Conservation (phyloP, 202 grass and related monocot genomes). For the Panicum virgatum region DNA sequence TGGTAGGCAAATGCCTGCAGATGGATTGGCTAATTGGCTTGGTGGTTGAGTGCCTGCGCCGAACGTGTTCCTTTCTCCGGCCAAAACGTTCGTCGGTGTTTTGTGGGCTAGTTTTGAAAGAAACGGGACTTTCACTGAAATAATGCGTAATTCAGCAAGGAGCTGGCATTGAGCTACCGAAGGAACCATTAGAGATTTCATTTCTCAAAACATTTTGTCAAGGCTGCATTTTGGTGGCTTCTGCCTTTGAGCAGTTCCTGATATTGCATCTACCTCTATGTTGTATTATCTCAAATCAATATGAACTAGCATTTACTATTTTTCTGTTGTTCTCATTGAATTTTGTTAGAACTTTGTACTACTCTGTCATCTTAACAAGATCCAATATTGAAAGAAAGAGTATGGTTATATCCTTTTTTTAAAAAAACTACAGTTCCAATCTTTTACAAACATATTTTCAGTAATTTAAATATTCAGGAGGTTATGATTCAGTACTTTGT, state of each 20-base stretch:
- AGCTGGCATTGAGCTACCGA: background rate
- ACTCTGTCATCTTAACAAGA: too few relatives aligned
- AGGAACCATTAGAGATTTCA: background rate
- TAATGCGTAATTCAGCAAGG: background rate
- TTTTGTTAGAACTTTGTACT: too few relatives aligned
- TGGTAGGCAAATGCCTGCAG: too few relatives aligned
- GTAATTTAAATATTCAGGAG: background rate
- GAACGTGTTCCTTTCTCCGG: background rate
- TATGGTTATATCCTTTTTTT: background rate
- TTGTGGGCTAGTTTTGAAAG: background rate
- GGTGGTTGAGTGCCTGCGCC: background rate
- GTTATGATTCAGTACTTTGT: background rate
- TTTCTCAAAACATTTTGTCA: background rate
- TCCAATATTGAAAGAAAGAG: background rate
- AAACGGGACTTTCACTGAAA: background rate
- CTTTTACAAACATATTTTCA: background rate
- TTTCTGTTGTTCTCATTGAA: background rate
- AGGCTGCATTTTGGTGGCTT: background rate
- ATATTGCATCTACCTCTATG: background rate
- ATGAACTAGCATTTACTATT: background rate
- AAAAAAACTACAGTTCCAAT: background rate
- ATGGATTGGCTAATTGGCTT: too few relatives aligned
- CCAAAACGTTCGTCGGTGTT: background rate
- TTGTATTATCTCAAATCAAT: background rate
- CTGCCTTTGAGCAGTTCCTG: background rate